Percentiles rank a stretch among this genome's conserved stretches.
Evolutionary conservation across 225 moss, liverwort and hornwort species (phyloP).

Genomic region (Straminergon stramineum): DNA sequence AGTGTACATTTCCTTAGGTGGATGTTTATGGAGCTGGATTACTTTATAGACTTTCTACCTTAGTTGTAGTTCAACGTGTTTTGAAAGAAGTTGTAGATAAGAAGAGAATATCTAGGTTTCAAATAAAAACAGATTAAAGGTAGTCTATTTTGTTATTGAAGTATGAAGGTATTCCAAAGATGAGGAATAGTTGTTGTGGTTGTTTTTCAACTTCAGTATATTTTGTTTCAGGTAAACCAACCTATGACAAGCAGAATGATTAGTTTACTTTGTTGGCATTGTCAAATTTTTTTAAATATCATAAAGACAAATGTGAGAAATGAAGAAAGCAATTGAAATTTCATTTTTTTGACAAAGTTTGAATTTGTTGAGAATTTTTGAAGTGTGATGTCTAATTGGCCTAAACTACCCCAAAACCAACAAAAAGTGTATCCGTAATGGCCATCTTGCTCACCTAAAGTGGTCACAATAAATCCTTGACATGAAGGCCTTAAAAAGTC

Average conservation of each 20-base stretch:
- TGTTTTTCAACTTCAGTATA: not conserved
- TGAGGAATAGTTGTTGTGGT: not conserved
- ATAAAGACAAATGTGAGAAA: not conserved
- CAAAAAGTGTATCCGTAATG: not conserved
- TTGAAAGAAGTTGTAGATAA: not conserved
- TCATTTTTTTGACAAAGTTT: not conserved
- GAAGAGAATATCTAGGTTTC: not conserved
- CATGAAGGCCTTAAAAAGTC: not conserved
- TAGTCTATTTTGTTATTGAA: not conserved
- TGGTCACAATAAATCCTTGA: not conserved
- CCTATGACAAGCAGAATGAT: not conserved
- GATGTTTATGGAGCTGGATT: fast-evolving
- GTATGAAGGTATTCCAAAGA: not conserved
- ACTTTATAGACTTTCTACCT: not conserved
- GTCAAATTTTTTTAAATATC: too few relatives aligned
- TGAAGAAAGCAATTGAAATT: not conserved
- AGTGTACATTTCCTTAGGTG: not conserved
- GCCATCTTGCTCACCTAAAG: not conserved
- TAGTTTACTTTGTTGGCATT: not conserved
- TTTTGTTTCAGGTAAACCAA: too few relatives aligned
- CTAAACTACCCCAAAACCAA: not conserved
- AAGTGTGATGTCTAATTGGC: not conserved
- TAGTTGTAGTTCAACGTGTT: not conserved
- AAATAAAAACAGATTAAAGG: not conserved
- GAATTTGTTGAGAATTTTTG: not conserved